A percentile compares a stretch with the other conserved stretches of the same genome.
These are phyloP conservation scores for Sugiyamaella lignohabitans DNA, from an alignment of 805 yeast species.

Conservation along the genomic window DNA sequence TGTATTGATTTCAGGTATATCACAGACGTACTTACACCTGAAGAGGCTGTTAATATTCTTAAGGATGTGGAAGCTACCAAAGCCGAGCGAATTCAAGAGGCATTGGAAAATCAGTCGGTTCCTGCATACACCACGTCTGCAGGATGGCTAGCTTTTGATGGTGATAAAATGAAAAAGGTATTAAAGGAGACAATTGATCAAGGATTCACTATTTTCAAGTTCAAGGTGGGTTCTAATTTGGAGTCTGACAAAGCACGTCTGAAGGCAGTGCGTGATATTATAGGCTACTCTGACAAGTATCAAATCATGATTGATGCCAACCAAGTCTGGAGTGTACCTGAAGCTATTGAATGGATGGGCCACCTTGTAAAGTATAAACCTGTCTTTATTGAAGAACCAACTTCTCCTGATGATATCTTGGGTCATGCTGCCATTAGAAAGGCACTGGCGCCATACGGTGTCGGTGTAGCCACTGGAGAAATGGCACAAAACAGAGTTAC, in stretches of 20 bases:
- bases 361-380: constrained; percentile 29
- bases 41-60: constrained; percentile 34
- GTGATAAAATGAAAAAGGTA: constrained; percentile 35
- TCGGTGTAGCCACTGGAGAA: constrained; percentile 34
- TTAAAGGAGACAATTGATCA: constrained; percentile 31
- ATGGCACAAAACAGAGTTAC: constrained; percentile 32
- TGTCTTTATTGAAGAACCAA: constrained; percentile 33
- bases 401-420: constrained; percentile 32
- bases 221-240: constrained; percentile 36
- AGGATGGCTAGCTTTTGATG: constrained; percentile 39
- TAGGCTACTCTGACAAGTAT: constrained; percentile 26
- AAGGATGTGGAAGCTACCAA: constrained; percentile 28
- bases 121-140: constrained; percentile 41
- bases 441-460: constrained; percentile 28
- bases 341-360: constrained; percentile 30
- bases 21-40: constrained; percentile 36
- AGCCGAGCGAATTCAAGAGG: constrained; percentile 30
- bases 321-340: constrained; percentile 34
- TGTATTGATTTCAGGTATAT: constrained; percentile 39
- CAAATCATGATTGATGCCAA: constrained; percentile 32
- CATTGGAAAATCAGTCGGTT: constrained; percentile 31
- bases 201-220: constrained; percentile 37
- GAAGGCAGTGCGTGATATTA: constrained; percentile 31
- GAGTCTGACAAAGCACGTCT: constrained; percentile 33
- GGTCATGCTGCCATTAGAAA: constrained; percentile 29